Evolutionary conservation across 2,329 filamentous ascomycete species (phyloP), one percentile per base, ranked within the genome.

Genomic region (Nemania sp.): DNA sequence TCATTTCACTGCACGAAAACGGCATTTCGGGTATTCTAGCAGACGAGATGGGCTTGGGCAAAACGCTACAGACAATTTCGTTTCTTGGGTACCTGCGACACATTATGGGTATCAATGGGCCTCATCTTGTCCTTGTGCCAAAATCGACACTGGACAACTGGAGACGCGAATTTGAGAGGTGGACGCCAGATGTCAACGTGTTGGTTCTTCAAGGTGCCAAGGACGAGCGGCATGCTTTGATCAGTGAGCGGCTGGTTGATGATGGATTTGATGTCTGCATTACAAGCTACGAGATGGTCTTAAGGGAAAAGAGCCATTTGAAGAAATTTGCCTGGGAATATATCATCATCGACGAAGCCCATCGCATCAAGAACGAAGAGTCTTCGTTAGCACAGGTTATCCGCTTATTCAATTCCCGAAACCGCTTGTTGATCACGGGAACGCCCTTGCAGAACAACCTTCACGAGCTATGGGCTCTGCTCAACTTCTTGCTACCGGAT

Each of bases 301-400:
- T 99, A 12, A 87, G 95, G 59, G 95, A 99, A 74, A 98, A 99
- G 79, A 83, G 90, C 1, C 92, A 97, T 68, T 77, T 99, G 67
- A 97, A 95, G 79, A 98, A 98, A 76, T 96, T 99, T 75, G 93
- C 95, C 0, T 99, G 95, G 95, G 94, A 99, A 75, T 99, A 99
- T 77, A 99, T 99, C 76, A 97, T 99, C 68, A 97, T 99, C 66
- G 95, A 99, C 71, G 95, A 99, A 78, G 87, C 95, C 2, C 95
- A 99, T 76, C 92, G 95, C 62, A 99, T 99, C 84, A 99, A 99
- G 81, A 99, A 99, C 77, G 95, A 99, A 74, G 92, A 98, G 75
- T 99, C 95, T 0, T 97, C 95, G 0, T 83, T 99, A 2, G 93
- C 95, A 2, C 94, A 98, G 72, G 96, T 98, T 67, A 97, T 99